Evolutionary conservation across 371 early-diverging fungal species (phyloP).

Genomic region (Coemansia linderi): DNA sequence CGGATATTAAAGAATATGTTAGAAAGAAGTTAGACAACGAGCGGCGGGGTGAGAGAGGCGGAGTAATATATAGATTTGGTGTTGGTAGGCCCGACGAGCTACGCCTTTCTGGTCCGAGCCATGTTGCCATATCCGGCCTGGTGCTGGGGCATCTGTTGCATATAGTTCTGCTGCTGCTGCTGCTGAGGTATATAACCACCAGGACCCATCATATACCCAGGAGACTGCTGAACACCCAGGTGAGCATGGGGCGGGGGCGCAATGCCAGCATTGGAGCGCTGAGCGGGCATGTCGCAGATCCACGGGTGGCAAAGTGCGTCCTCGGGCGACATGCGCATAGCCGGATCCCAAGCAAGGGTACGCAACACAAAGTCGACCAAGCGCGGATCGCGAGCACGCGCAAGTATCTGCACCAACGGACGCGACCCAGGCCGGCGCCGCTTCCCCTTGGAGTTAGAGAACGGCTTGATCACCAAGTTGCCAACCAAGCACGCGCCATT

Average conservation of each 20-base stretch:
- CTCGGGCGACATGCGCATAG: conserved; percentile 81
- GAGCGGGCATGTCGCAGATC: conserved; percentile 57
- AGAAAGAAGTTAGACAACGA: not conserved
- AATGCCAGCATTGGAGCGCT: conserved; percentile 19
- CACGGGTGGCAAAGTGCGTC: conserved; percentile 81
- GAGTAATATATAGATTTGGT: not conserved
- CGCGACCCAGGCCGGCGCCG: conserved; percentile 78
- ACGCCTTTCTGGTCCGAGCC: conserved; percentile 33
- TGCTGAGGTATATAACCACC: conserved; percentile 15
- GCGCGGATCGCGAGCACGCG: conserved; percentile 65
- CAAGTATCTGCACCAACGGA: conserved; percentile 69
- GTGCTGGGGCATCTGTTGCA: conserved; percentile 27
- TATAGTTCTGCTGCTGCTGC: conserved; percentile 23
- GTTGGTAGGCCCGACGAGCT: not conserved
- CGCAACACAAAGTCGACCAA: conserved; percentile 85
- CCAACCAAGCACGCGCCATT: conserved; percentile 59
- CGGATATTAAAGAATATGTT: not conserved
- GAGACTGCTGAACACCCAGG: conserved; percentile 31
- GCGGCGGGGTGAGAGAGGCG: not conserved
- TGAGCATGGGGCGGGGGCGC: conserved; percentile 15
- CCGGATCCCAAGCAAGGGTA: conserved; percentile 92
- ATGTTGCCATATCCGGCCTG: conserved; percentile 30
- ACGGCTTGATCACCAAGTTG: conserved; percentile 68
- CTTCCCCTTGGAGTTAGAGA: conserved; percentile 87
- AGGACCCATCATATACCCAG: conserved; percentile 40